These are phyloP conservation scores for Pinus tabuliformis DNA, from an alignment of 75 land plant species.

Conservation along the genomic window DNA sequence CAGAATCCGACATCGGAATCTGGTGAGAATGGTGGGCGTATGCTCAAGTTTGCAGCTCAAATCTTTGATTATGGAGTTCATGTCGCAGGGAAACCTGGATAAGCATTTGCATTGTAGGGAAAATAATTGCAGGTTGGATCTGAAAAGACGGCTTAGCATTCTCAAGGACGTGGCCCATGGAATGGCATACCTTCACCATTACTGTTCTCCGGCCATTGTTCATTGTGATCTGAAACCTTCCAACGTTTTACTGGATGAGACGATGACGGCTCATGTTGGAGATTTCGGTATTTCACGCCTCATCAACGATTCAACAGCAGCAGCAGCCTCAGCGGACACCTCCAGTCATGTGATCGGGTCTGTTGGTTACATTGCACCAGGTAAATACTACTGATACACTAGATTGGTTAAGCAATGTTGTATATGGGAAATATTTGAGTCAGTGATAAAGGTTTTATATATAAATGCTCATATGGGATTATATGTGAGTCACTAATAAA, in stretches of 20 bases:
- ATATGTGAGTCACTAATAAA: neutral
- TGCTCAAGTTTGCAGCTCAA: conserved; percentile 25
- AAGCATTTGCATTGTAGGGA: conserved; percentile 13
- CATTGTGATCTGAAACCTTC: no score
- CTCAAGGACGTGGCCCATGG: neutral
- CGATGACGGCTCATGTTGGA: neutral
- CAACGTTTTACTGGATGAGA: no score
- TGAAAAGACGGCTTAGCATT: neutral
- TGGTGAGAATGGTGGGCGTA: conserved; percentile 21
- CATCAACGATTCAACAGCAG: neutral
- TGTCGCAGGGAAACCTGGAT: conserved; percentile 46
- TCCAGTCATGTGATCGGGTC: neutral
- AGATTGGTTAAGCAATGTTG: no score
- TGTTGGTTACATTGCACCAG: neutral
- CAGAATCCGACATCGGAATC: no score
- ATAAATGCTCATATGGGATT: no score
- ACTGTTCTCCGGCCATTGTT: neutral
- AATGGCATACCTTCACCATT: neutral
- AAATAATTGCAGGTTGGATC: neutral
- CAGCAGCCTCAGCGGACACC: neutral
- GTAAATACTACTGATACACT: neutral
- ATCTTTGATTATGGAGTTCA: conserved; percentile 42
- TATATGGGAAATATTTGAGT: neutral
- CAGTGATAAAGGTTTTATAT: no score
- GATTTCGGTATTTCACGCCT: neutral